A percentile compares a stretch with the other conserved stretches of the same genome.
These are phyloP conservation scores for Fusarium sp. DNA, from an alignment of 2,329 filamentous ascomycete species.

Conservation along the genomic window DNA sequence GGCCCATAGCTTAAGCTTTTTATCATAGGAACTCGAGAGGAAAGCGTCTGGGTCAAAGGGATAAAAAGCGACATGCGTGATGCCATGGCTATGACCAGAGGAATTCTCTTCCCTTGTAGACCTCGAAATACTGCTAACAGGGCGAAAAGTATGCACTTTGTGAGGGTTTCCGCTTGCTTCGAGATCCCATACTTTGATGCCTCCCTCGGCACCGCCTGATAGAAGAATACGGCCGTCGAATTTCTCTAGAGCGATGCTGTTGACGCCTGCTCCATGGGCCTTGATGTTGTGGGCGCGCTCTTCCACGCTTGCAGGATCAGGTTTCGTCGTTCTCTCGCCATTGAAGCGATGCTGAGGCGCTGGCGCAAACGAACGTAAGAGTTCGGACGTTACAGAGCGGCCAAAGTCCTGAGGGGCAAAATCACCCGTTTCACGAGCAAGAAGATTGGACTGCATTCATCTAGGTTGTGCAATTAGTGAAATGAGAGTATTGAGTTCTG, in stretches of 20 bases:
- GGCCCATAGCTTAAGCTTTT: slow-evolving; percentile 80
- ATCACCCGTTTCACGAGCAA: slow-evolving; percentile 80
- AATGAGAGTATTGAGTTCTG: too few relatives aligned
- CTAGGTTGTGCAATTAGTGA: slow-evolving; percentile 23
- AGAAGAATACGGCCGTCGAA: slow-evolving; percentile 83
- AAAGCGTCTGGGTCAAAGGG: slow-evolving; percentile 82
- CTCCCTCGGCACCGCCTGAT: slow-evolving; percentile 87
- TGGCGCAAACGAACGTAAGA: slow-evolving; percentile 77
- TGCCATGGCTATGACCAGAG: slow-evolving; percentile 72
- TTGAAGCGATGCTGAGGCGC: slow-evolving; percentile 77
- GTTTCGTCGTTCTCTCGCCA: slow-evolving; percentile 55
- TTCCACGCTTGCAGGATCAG: slow-evolving; percentile 37
- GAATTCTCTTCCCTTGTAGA: slow-evolving; percentile 50
- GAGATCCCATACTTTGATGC: slow-evolving; percentile 88
- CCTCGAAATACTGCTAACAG: slow-evolving; percentile 64
- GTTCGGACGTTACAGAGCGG: slow-evolving; percentile 71
- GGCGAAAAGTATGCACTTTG: slow-evolving; percentile 63
- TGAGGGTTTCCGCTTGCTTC: slow-evolving; percentile 67
- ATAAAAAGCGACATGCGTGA: slow-evolving; percentile 82
- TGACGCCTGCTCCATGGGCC: slow-evolving; percentile 84
- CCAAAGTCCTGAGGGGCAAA: slow-evolving; percentile 73
- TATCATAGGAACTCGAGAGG: slow-evolving; percentile 82
- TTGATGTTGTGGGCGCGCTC: slow-evolving; percentile 57
- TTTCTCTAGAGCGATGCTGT: slow-evolving; percentile 81
- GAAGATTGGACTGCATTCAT: slow-evolving; percentile 79